A percentile compares a stretch with the other conserved stretches of the same genome.
Conservation (phyloP, 306 rosid species). For the Gleditsia sinensis region DNA sequence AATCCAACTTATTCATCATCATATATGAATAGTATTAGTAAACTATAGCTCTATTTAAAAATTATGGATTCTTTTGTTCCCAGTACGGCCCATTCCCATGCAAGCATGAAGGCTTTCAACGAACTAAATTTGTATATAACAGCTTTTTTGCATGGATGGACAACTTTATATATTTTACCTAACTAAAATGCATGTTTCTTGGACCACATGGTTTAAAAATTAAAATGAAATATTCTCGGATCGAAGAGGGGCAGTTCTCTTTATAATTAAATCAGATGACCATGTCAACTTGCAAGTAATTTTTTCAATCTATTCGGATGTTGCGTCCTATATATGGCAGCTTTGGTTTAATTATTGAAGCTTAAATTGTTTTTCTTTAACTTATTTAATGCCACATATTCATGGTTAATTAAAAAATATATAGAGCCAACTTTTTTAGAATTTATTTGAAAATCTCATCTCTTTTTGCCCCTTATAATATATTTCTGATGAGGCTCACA, state of each 20-base stretch:
- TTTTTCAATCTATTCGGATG: not conserved
- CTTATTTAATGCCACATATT: not conserved
- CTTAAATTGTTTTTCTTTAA: not conserved
- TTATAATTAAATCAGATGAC: not conserved
- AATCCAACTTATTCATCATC: too few species aligned
- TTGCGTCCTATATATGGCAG: not conserved
- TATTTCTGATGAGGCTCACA: not conserved
- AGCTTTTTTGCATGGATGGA: constrained; percentile 25
- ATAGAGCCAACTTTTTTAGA: not conserved
- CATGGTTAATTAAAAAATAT: not conserved
- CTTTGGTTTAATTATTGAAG: constrained; percentile 26
- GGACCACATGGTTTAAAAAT: constrained; percentile 7
- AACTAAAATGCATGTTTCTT: constrained; percentile 7
- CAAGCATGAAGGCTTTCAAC: constrained; percentile 28
- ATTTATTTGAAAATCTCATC: not conserved
- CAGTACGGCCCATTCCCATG: not conserved
- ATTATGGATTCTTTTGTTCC: too few species aligned
- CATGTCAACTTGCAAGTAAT: not conserved
- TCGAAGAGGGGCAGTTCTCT: not conserved
- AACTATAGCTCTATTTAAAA: too few species aligned
- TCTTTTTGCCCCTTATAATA: not conserved
- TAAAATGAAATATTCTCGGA: constrained; percentile 6
- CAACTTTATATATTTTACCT: constrained; percentile 14
- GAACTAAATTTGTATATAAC: constrained; percentile 4
- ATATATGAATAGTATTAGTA: too few species aligned